Evolutionary conservation across 2,329 filamentous ascomycete genomes (phyloP).

Genomic region (Pseudogymnoascus sp.): DNA sequence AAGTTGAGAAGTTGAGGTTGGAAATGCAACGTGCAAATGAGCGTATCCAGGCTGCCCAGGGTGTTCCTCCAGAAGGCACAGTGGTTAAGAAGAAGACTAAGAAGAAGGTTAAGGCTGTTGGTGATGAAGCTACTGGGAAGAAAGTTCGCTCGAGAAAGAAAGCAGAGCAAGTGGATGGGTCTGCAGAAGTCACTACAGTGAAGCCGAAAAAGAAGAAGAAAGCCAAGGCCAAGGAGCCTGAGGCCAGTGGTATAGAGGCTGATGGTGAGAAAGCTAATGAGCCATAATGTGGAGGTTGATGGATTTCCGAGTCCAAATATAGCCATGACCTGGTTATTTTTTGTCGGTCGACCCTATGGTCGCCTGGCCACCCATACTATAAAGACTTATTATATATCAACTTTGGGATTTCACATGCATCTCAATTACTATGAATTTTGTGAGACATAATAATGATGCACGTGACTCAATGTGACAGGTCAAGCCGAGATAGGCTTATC

Average conservation of each 20-base stretch:
- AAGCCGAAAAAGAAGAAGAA: slow-evolving; percentile 25
- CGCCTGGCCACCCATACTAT: background rate
- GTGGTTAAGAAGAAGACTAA: slow-evolving; percentile 59
- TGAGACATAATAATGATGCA: background rate
- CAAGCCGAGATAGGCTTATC: background rate
- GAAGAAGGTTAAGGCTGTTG: slow-evolving; percentile 35
- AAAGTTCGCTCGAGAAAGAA: slow-evolving; percentile 12
- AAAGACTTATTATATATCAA: background rate
- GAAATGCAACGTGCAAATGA: slow-evolving; percentile 84
- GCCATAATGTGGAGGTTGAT: background rate
- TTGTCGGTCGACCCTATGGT: background rate
- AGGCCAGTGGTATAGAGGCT: slow-evolving; percentile 22
- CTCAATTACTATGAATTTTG: background rate
- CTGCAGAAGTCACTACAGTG: slow-evolving; percentile 13
- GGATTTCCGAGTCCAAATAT: background rate
- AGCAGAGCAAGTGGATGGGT: slow-evolving; percentile 10
- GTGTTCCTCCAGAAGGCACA: slow-evolving; percentile 56
- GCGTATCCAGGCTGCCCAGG: slow-evolving; percentile 61
- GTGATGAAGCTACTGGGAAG: slow-evolving; percentile 27
- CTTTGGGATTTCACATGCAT: background rate
- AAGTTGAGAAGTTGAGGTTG: slow-evolving; percentile 76
- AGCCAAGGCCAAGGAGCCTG: slow-evolving; percentile 21
- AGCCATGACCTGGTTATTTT: background rate
- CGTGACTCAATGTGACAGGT: background rate
- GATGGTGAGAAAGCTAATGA: slow-evolving; percentile 19